phyloP scores from a whole-genome alignment of 2,329 filamentous ascomycete species.

The Diaporthe sp. region DNA sequence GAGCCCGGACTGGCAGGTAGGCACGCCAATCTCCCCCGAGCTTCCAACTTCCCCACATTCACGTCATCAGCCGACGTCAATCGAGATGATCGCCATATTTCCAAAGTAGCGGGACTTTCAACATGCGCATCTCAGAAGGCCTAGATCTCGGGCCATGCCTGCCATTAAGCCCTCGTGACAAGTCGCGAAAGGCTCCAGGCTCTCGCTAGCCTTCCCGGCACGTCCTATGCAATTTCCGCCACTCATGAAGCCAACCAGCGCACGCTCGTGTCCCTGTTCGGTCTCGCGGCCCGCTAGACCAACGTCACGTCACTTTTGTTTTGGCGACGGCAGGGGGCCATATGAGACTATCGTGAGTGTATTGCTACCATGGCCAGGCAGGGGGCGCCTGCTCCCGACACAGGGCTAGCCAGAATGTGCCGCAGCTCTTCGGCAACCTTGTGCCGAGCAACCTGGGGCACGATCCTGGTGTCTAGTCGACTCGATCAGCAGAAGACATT shows the following conservation, averaged over 20 bases:
- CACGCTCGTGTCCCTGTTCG: neutral
- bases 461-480: neutral
- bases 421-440: conserved; percentile 4
- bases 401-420: neutral
- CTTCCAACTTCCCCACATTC: conserved; percentile 1
- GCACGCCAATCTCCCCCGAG: neutral
- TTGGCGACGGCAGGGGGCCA: neutral
- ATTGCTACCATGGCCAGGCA: neutral
- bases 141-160: neutral
- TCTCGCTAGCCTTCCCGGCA: neutral
- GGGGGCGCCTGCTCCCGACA: neutral
- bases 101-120: neutral
- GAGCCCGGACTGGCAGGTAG: neutral
- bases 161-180: neutral
- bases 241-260: neutral
- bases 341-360: conserved; percentile 6
- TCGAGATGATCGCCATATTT: conserved; percentile 19
- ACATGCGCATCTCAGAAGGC: neutral
- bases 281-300: neutral
- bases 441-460: conserved; percentile 8
- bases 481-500: neutral
- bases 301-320: neutral
- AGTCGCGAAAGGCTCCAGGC: neutral
- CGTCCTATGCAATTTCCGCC: conserved; percentile 3
- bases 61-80: conserved; percentile 28